phyloP scores from a whole-genome alignment of 345 rosid species.

The Eucalyptus shirleyi region DNA sequence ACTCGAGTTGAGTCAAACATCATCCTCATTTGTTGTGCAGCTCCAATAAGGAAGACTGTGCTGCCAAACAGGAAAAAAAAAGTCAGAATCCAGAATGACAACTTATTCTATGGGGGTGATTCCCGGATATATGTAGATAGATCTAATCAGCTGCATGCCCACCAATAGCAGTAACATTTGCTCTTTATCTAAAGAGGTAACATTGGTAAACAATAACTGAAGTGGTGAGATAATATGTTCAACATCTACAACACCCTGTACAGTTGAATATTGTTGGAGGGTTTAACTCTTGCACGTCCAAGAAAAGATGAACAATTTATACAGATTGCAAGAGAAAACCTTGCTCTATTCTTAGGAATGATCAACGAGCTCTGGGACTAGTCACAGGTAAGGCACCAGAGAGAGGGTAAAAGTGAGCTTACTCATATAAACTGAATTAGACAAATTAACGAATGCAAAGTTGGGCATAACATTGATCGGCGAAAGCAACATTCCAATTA shows the following conservation, averaged over 20 bases:
- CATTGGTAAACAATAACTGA: not conserved
- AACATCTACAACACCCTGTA: not conserved
- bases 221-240: not conserved
- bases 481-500: not conserved
- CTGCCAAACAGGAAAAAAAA: slow-evolving; percentile 44
- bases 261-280: not conserved
- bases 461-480: not conserved
- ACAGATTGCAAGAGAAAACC: not conserved
- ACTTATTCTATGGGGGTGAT: not conserved
- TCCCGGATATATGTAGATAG: not conserved
- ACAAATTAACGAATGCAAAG: not conserved
- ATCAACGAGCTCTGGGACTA: not conserved
- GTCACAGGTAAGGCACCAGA: not conserved
- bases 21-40: slow-evolving; percentile 64
- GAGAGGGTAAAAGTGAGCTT: not conserved
- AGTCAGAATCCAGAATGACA: not conserved
- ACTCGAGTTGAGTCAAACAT: slow-evolving; percentile 75
- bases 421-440: not conserved
- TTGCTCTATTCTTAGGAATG: not conserved
- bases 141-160: not conserved
- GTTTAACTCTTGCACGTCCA: not conserved
- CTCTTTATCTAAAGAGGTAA: not conserved
- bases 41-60: slow-evolving; percentile 93
- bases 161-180: not conserved
- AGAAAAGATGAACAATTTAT: not conserved